Evolutionary conservation across 129 eudicot species (phyloP).

Genomic region (carrot (Daucus carota)): DNA sequence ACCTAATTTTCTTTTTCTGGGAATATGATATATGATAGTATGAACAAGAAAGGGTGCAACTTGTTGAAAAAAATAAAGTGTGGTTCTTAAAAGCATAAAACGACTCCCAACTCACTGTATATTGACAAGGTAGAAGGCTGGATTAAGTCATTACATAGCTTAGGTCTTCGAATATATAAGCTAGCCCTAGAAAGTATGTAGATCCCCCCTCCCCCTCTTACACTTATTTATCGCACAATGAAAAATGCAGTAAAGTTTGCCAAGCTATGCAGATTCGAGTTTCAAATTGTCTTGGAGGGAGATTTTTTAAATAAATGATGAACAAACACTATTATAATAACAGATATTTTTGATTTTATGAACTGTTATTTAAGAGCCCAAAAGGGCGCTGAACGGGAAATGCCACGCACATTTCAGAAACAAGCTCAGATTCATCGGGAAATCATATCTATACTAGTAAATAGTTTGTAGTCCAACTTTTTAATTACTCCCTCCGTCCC

Average conservation of each 20-base stretch:
- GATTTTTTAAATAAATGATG: neutral
- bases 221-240: neutral
- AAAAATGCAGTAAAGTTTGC: neutral
- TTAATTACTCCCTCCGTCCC: too few species aligned
- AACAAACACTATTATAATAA: too few species aligned
- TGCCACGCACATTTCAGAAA: neutral
- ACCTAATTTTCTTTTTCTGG: neutral
- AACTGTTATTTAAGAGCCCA: neutral
- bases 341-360: neutral
- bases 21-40: neutral
- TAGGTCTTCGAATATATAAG: slow-evolving; percentile 4
- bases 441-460: too few species aligned
- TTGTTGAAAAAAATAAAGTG: neutral
- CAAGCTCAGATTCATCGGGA: too few species aligned
- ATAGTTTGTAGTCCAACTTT: too few species aligned
- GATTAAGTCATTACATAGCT: slow-evolving; percentile 1
- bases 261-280: neutral
- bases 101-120: neutral
- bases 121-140: slow-evolving; percentile 2
- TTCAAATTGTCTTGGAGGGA: slow-evolving; percentile 6
- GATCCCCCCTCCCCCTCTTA: neutral
- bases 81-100: neutral
- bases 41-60: neutral
- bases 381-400: neutral
- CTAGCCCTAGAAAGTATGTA: neutral